A percentile compares a stretch with the other conserved stretches of the same genome.
Conservation (phyloP, 2,329 filamentous ascomycete genomes). For the Neonectria faginata region DNA sequence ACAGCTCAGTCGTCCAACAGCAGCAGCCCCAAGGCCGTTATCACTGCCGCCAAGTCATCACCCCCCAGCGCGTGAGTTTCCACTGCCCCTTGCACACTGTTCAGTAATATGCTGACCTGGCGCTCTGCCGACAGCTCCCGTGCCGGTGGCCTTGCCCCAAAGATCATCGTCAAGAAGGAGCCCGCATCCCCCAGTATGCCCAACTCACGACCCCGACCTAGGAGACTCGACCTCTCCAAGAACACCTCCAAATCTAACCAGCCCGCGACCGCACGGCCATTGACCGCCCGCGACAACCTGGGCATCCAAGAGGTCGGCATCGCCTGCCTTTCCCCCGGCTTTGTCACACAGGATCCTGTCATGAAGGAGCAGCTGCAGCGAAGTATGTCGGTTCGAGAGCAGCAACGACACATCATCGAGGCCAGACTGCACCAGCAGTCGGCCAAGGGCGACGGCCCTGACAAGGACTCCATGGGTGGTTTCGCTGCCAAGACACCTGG, state of each 20-base stretch:
- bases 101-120: slow-evolving; percentile 27
- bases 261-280: slow-evolving; percentile 74
- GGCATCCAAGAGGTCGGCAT: slow-evolving; percentile 93
- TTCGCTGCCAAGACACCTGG: slow-evolving; percentile 78
- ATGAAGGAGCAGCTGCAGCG: slow-evolving; percentile 96
- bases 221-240: slow-evolving; percentile 82
- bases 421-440: slow-evolving; percentile 88
- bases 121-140: slow-evolving; percentile 52
- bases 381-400: slow-evolving; percentile 91
- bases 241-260: slow-evolving; percentile 65
- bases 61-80: slow-evolving; percentile 69
- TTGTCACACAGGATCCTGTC: slow-evolving; percentile 94
- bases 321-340: slow-evolving; percentile 94
- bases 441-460: slow-evolving; percentile 78
- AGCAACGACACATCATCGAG: slow-evolving; percentile 95
- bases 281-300: slow-evolving; percentile 83
- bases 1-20: slow-evolving; percentile 63
- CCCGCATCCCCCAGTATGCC: slow-evolving; percentile 86
- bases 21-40: slow-evolving; percentile 62
- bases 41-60: slow-evolving; percentile 63
- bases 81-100: slow-evolving; percentile 22
- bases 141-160: slow-evolving; percentile 70
- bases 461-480: slow-evolving; percentile 62
- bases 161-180: slow-evolving; percentile 97
- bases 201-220: slow-evolving; percentile 78